Conservation (phyloP, 164 flowering plant genomes). For the Aristolochia californica region DNA sequence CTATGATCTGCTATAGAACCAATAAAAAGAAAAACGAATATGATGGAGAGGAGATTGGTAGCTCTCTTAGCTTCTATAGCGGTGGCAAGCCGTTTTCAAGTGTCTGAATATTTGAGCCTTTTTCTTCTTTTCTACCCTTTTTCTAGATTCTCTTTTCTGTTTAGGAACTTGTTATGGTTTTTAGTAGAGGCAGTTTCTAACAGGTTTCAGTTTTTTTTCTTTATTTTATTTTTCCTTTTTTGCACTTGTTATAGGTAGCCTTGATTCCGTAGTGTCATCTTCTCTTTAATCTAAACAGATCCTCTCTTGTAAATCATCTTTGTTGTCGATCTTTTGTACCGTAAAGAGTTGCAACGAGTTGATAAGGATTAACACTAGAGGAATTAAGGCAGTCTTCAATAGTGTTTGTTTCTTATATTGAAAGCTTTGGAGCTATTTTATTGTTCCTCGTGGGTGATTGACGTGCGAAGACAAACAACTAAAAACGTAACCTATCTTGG, state of each 20-base stretch:
- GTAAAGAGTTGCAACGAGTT: background rate
- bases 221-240: background rate
- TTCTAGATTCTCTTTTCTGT: background rate
- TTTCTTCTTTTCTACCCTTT: conserved; percentile 1
- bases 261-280: no score
- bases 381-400: background rate
- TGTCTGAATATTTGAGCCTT: background rate
- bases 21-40: no score
- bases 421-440: no score
- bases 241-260: no score
- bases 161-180: conserved; percentile 3
- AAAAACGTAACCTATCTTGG: no score
- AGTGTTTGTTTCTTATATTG: no score
- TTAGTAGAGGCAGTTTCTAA: conserved; percentile 6
- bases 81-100: no score
- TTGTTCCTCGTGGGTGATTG: no score
- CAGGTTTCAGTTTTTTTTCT: conserved; percentile 3
- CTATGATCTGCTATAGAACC: no score
- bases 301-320: conserved; percentile 6
- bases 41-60: no score
- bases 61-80: background rate
- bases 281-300: background rate
- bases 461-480: no score
- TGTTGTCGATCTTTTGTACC: conserved; percentile 5
- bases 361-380: background rate